Conservation (phyloP, 1,284 basidiomycete genomes). For the Bjerkandera adusta region DNA sequence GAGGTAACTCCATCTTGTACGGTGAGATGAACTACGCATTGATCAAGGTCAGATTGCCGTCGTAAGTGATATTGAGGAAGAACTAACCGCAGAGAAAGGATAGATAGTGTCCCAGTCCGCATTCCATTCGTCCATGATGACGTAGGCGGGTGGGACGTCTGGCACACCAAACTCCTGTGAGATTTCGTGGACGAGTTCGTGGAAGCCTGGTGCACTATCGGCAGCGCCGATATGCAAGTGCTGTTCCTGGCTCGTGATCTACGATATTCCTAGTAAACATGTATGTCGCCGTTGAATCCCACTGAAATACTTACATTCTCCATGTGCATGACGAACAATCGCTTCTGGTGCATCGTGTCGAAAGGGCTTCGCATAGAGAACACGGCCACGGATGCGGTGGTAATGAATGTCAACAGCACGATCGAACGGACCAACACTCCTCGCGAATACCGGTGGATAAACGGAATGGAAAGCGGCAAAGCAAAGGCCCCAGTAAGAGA, state of each 20-base stretch:
- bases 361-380: conserved; percentile 69
- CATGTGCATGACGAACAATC: conserved; percentile 82
- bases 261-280: neutral
- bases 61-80: neutral
- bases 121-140: conserved; percentile 67
- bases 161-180: conserved; percentile 55
- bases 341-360: conserved; percentile 85
- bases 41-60: neutral
- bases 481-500: conserved; percentile 60
- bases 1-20: conserved; percentile 67
- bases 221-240: conserved; percentile 83
- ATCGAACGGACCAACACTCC: conserved; percentile 47
- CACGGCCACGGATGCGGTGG: conserved; percentile 55
- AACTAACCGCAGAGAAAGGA: conserved; percentile 74
- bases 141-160: conserved; percentile 39
- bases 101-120: conserved; percentile 87
- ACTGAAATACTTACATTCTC: conserved; percentile 69
- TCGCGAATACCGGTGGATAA: conserved; percentile 73
- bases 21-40: conserved; percentile 68
- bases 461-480: conserved; percentile 66
- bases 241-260: conserved; percentile 75
- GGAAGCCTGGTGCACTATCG: conserved; percentile 81
- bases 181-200: conserved; percentile 60
- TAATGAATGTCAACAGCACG: conserved; percentile 43
- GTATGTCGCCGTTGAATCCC: neutral